A percentile compares a stretch with the other conserved stretches of the same genome.
Evolutionary conservation across 495 filamentous ascomycete species (phyloP).

Genomic region (Annulohypoxylon bovei): DNA sequence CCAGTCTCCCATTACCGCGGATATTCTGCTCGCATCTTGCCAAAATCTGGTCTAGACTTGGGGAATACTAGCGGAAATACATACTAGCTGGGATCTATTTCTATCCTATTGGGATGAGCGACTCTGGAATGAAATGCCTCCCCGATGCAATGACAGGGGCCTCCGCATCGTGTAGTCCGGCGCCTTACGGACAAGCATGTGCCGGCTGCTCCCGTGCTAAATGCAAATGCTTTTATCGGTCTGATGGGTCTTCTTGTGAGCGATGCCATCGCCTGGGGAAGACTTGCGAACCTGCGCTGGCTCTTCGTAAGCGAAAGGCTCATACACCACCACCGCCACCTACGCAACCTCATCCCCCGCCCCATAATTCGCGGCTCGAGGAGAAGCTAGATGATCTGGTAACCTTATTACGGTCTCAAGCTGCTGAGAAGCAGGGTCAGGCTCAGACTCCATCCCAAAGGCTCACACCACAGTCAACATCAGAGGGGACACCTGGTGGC

Average conservation of each 20-base stretch:
- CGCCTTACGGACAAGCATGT: constrained; percentile 43
- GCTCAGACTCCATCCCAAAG: constrained; percentile 2
- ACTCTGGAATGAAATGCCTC: constrained; percentile 15
- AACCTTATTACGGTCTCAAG: constrained; percentile 38
- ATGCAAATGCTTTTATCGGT: constrained; percentile 44
- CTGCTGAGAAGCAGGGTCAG: constrained; percentile 22
- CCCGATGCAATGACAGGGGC: neutral
- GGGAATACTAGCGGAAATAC: neutral
- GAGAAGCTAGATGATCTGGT: constrained; percentile 44
- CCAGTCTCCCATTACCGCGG: constrained; percentile 1
- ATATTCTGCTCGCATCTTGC: neutral
- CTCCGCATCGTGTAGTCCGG: constrained; percentile 34
- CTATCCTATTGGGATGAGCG: neutral
- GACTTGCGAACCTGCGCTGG: constrained; percentile 30
- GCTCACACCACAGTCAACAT: constrained; percentile 14
- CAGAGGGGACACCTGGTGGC: constrained; percentile 1
- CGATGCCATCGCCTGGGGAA: constrained; percentile 44
- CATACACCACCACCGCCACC: constrained; percentile 10
- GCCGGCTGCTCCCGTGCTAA: constrained; percentile 42
- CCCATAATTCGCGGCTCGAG: constrained; percentile 29
- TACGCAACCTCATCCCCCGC: constrained; percentile 7
- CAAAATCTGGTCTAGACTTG: neutral
- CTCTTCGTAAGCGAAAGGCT: constrained; percentile 40
- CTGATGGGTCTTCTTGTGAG: constrained; percentile 38
- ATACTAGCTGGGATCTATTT: neutral